A percentile compares a stretch with the other conserved stretches of the same genome.
These are phyloP conservation scores for Yarrowia sp. DNA, from an alignment of 805 yeast genomes.

Conservation along the genomic window DNA sequence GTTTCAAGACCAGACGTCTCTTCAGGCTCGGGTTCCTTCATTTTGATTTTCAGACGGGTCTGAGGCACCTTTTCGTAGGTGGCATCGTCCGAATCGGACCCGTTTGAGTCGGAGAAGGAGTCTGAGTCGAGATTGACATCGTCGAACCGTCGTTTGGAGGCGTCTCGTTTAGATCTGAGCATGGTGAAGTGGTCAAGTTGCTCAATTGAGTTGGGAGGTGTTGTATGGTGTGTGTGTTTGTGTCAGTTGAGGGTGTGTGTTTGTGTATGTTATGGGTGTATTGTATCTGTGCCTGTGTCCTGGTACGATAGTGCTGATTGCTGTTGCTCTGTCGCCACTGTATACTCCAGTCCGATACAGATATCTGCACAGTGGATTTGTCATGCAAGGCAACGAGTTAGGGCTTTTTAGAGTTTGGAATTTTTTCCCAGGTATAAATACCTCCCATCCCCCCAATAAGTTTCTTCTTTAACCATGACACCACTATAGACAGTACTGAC, in stretches of 20 bases:
- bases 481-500: conserved; percentile 28
- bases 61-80: conserved; percentile 18
- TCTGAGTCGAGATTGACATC: conserved; percentile 34
- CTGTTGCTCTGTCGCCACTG: background rate
- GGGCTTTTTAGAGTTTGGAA: conserved; percentile 13
- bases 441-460: background rate
- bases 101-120: conserved; percentile 27
- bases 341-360: conserved; percentile 6
- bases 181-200: conserved; percentile 3
- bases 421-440: conserved; percentile 1
- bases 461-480: conserved; percentile 19
- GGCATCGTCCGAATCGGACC: conserved; percentile 15
- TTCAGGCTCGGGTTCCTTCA: conserved; percentile 1
- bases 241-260: background rate
- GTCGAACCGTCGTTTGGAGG: conserved; percentile 28
- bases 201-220: background rate
- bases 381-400: conserved; percentile 11
- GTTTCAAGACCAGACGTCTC: conserved; percentile 1
- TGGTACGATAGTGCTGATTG: background rate
- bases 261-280: background rate
- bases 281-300: background rate
- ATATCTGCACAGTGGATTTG: conserved; percentile 2
- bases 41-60: conserved; percentile 14
- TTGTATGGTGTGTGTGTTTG: background rate
- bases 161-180: conserved; percentile 26